phyloP scores from a whole-genome alignment of 192 early-diverging fungal genomes.

The Coemansia sp. region DNA sequence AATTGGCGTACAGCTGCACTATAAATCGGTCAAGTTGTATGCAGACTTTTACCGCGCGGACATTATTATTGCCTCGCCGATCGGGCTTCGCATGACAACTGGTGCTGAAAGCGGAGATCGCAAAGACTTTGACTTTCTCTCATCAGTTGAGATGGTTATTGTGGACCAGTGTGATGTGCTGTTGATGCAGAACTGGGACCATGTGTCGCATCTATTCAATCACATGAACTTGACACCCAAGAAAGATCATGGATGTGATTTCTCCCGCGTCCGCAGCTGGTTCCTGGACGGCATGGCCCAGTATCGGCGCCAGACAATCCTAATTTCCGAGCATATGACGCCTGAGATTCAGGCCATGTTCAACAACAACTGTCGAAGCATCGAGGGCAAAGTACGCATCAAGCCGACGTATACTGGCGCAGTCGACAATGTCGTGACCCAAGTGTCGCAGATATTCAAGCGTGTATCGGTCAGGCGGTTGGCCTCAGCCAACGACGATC shows the following conservation, averaged over 20 bases:
- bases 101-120: conserved; percentile 79
- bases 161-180: conserved; percentile 83
- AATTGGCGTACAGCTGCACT: conserved; percentile 82
- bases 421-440: conserved; percentile 74
- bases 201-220: conserved; percentile 79
- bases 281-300: conserved; percentile 81
- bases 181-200: conserved; percentile 99
- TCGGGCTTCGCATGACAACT: conserved; percentile 87
- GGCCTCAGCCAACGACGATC: conserved; percentile 67
- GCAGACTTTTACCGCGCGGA: conserved; percentile 87
- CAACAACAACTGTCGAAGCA: conserved; percentile 61
- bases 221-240: conserved; percentile 88
- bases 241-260: conserved; percentile 91
- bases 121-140: conserved; percentile 88
- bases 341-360: conserved; percentile 93
- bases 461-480: conserved; percentile 65
- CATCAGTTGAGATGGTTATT: conserved; percentile 89
- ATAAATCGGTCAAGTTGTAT: conserved; percentile 85
- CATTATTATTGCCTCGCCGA: conserved; percentile 87
- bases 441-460: conserved; percentile 82
- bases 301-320: conserved; percentile 85
- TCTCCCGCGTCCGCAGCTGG: conserved; percentile 86
- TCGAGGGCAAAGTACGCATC: conserved; percentile 72
- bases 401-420: conserved; percentile 64
- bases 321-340: conserved; percentile 76